These are phyloP conservation scores for Nosema muscidifuracis DNA, from an alignment of 371 early-diverging fungal genomes.

Conservation along the genomic window DNA sequence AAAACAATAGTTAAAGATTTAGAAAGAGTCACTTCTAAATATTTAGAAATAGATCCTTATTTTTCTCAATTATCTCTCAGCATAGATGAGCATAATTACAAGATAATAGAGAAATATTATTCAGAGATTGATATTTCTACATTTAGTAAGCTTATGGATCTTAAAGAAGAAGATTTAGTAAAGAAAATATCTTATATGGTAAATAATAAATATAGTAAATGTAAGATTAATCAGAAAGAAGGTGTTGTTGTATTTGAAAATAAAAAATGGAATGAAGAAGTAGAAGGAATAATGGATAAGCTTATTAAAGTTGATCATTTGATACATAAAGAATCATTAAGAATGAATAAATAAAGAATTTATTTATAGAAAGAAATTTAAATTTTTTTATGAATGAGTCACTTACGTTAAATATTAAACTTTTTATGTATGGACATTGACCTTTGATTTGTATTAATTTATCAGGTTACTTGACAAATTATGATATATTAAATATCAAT, in stretches of 20 bases:
- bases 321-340: constrained; percentile 47
- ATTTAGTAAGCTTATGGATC: constrained; percentile 37
- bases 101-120: constrained; percentile 48
- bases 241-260: constrained; percentile 49
- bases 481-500: no score
- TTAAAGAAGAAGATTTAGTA: constrained; percentile 33
- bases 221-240: constrained; percentile 56
- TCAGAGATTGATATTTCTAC: constrained; percentile 36
- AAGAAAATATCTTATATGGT: constrained; percentile 55
- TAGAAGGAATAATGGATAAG: constrained; percentile 51
- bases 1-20: constrained; percentile 13
- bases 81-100: constrained; percentile 58
- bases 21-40: neutral
- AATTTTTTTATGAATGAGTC: no score
- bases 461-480: no score
- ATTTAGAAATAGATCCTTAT: constrained; percentile 4
- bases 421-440: no score
- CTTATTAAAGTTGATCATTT: constrained; percentile 57
- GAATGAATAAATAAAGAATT: constrained; percentile 1
- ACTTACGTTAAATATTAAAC: no score
- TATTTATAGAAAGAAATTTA: no score
- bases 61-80: constrained; percentile 3
- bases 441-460: no score
- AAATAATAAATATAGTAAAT: constrained; percentile 32
- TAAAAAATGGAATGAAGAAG: constrained; percentile 43